Conservation (phyloP, 2,329 filamentous ascomycete species). For the Penicillium sp. region DNA sequence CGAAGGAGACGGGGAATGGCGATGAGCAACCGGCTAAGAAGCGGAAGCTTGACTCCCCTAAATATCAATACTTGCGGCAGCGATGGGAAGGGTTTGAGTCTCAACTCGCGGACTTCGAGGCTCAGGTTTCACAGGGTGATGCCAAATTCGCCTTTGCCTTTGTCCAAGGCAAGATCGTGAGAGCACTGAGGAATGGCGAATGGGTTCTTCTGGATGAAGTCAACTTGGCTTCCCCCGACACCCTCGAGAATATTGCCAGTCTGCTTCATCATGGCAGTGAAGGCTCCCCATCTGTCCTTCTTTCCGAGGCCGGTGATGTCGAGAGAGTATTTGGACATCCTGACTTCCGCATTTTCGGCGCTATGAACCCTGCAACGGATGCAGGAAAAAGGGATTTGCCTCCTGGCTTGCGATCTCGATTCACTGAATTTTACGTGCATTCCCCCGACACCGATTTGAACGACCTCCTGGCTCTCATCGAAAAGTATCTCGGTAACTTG, state of each 20-base stretch:
- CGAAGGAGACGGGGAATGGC: conserved; percentile 33
- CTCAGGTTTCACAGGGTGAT: conserved; percentile 66
- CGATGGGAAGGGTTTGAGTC: conserved; percentile 77
- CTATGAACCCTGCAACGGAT: conserved; percentile 98
- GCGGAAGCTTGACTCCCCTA: conserved; percentile 54
- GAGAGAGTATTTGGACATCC: conserved; percentile 85
- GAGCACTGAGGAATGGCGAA: conserved; percentile 90
- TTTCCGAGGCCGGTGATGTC: conserved; percentile 90
- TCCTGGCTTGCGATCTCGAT: conserved; percentile 79
- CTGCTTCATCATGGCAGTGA: conserved; percentile 69
- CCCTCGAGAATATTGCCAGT: conserved; percentile 87
- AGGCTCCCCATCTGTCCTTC: conserved; percentile 71
- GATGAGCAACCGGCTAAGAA: conserved; percentile 67
- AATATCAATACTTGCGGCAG: conserved; percentile 53
- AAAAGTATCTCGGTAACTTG: conserved; percentile 73
- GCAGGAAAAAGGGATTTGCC: conserved; percentile 93
- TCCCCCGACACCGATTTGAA: conserved; percentile 83
- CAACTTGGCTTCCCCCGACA: conserved; percentile 91
- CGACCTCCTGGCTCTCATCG: conserved; percentile 81
- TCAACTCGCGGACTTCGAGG: conserved; percentile 71
- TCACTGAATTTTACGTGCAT: conserved; percentile 91
- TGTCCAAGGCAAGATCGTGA: conserved; percentile 91
- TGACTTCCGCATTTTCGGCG: conserved; percentile 91
- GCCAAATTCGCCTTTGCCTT: conserved; percentile 90
- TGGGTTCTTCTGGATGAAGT: conserved; percentile 98